Conservation (phyloP, 2,329 filamentous ascomycete species). For the Neopestalotiopsis sp. region DNA sequence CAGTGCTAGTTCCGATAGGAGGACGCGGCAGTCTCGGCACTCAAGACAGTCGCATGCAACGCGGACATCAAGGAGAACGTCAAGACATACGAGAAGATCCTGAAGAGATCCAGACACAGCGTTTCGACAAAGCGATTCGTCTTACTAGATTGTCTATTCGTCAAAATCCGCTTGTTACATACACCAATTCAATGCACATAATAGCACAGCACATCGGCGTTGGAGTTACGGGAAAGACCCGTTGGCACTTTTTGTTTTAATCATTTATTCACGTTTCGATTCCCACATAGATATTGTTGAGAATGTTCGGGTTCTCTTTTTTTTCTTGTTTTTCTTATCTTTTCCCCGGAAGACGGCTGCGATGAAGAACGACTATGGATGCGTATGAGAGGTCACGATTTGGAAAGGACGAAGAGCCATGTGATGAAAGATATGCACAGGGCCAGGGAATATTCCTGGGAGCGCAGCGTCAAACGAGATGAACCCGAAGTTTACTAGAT, state of each 20-base stretch:
- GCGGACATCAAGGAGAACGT: constrained; percentile 32
- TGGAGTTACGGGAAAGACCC: background rate
- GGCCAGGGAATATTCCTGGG: no score
- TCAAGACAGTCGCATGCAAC: constrained; percentile 35
- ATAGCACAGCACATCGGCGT: constrained; percentile 11
- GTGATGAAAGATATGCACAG: no score
- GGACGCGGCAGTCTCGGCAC: constrained; percentile 43
- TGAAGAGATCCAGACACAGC: background rate
- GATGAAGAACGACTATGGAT: background rate
- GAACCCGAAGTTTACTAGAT: no score
- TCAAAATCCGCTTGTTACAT: background rate
- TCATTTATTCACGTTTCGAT: background rate
- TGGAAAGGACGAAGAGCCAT: background rate
- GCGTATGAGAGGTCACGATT: background rate
- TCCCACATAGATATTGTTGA: constrained; percentile 6
- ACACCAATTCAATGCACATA: background rate
- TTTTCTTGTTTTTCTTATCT: background rate
- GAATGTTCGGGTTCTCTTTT: background rate
- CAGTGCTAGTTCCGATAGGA: constrained; percentile 52
- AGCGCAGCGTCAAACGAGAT: no score
- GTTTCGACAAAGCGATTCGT: background rate
- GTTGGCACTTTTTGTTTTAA: background rate
- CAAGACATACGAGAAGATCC: constrained; percentile 22
- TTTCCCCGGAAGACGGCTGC: background rate
- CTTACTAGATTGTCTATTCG: constrained; percentile 8